Evolutionary conservation across 306 rosid genomes (phyloP).

Genomic region (Amphicarpaea edgeworthii): DNA sequence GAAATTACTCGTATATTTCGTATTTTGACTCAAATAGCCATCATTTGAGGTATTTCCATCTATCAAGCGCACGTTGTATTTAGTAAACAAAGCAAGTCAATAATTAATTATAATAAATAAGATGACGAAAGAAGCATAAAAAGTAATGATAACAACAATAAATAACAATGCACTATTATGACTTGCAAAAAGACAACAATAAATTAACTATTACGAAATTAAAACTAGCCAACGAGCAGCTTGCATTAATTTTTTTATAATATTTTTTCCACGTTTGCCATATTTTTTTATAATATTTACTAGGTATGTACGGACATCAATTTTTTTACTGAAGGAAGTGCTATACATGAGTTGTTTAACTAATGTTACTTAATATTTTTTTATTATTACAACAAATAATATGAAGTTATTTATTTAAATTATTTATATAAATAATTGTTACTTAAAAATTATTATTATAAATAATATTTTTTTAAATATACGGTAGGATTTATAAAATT

Average conservation of each 20-base stretch:
- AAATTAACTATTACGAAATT: neutral
- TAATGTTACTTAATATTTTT: too few species aligned
- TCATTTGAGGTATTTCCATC: slow-evolving; percentile 11
- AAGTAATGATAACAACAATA: neutral
- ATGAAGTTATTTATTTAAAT: too few species aligned
- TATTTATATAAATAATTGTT: too few species aligned
- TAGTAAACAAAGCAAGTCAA: neutral
- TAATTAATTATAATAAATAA: slow-evolving; percentile 1
- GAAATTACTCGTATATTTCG: neutral
- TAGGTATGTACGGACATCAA: neutral
- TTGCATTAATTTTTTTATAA: neutral
- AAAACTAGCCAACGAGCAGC: neutral
- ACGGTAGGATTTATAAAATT: too few species aligned
- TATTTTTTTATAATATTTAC: too few species aligned
- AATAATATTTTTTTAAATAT: too few species aligned
- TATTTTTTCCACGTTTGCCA: neutral
- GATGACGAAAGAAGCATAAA: neutral
- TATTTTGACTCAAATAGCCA: neutral
- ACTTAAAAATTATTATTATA: too few species aligned
- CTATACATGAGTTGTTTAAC: too few species aligned
- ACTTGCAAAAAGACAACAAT: neutral
- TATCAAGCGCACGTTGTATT: slow-evolving; percentile 1
- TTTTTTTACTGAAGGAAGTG: too few species aligned
- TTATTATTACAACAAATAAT: too few species aligned
- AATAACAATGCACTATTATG: neutral